Base-by-base conservation (phyloP, 176 grass and related monocot species). In the Saccharum officinarum region DNA sequence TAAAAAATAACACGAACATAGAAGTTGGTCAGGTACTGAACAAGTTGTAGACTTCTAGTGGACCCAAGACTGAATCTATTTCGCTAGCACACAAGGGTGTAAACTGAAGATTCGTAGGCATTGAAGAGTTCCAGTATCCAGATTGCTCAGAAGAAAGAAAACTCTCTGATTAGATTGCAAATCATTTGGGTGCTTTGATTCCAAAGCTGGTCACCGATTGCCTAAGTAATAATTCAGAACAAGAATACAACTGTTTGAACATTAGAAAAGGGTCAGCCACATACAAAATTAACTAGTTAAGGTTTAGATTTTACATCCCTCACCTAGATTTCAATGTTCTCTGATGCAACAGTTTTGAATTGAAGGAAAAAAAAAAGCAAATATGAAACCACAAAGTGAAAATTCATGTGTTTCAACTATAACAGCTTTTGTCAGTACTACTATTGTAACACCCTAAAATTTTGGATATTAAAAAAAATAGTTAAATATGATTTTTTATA, bases 101-200 rank as follows among this genome's bases (percentile, higher is more conserved):
- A 7, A 16, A 20, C 4, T 47, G 45, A 54, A 18, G 5, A 75
- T 69, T 23, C 15, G 11, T 55, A 18, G 13, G 17, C 6, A 20
- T 20, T 52, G 17, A 54, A 54, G 50, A 65, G 31, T 45, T 72
- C 11, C 6, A 45, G 13, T 1, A 22, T 42, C 44, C 3, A 80
- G 15, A 23, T 73, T 80, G 68, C 15, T 49, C 15, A 45, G 28
- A 46, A 72, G 33, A 80, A 65, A 86, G 8, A 63, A 45, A 50
- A 22, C 3, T 14, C 2, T 45, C 9, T 4, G 5, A 34, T 80
- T 68, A 10, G 5, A 67, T 22, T 52, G 4, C 13, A 47, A 47
- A 15, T 4, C 45, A 17, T 52, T 20, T 6, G 5, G 20, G 7
- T 46, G 28, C 34, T 36, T 40, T 60, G 26, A 47, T 62, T 15